phyloP scores from a whole-genome alignment of 2,329 filamentous ascomycete species.

The Sporothrix curviconia region DNA sequence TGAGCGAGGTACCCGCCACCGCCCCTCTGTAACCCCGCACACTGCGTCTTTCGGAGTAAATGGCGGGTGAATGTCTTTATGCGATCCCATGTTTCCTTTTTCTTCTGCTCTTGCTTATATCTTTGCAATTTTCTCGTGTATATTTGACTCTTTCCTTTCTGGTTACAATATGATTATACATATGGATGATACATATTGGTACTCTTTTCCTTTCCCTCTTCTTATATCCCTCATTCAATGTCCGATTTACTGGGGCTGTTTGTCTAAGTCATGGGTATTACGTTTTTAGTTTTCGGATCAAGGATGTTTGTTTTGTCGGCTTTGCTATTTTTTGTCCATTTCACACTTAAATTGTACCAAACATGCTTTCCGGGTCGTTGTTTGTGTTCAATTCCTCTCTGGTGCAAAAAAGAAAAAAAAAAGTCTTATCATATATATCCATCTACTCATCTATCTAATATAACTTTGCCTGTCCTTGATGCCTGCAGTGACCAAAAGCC shows the following conservation, averaged over 20 bases:
- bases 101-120: too few species aligned
- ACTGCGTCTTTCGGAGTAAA: conserved; percentile 16
- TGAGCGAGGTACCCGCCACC: conserved; percentile 7
- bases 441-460: neutral
- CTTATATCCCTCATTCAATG: neutral
- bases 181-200: conserved; percentile 3
- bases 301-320: neutral
- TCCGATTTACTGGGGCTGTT: neutral
- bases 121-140: neutral
- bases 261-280: neutral
- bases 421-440: too few species aligned
- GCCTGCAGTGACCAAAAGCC: too few species aligned
- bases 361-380: too few species aligned
- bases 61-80: neutral
- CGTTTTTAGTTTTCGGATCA: neutral
- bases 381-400: too few species aligned
- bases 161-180: too few species aligned
- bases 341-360: too few species aligned
- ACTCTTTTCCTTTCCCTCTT: neutral
- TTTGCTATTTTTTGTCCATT: too few species aligned
- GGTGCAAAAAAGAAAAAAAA: too few species aligned
- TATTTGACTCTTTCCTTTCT: neutral
- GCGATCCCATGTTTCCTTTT: conserved; percentile 3
- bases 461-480: neutral
- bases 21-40: conserved; percentile 19